Evolutionary conservation across 768 basidiomycete species (phyloP).

Genomic region (Leucosporidium scottii): DNA sequence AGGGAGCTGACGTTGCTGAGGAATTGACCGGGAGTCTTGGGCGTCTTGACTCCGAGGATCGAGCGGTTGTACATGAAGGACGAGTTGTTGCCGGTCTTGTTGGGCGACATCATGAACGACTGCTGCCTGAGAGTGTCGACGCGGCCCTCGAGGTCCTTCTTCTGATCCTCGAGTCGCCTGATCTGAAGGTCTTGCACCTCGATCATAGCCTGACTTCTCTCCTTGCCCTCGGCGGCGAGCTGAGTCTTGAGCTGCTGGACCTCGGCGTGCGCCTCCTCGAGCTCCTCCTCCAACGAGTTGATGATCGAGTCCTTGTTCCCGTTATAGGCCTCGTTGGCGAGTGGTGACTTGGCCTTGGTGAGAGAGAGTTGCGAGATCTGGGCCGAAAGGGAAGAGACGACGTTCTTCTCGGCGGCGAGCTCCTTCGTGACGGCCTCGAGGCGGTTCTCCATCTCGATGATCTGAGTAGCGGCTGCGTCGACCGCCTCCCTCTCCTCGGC

Average conservation of each 20-base stretch:
- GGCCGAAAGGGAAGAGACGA: slow-evolving; percentile 17
- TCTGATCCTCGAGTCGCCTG: slow-evolving; percentile 66
- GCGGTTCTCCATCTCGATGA: slow-evolving; percentile 24
- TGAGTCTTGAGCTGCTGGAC: slow-evolving; percentile 62
- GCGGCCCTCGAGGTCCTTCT: slow-evolving; percentile 65
- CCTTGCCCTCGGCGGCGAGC: slow-evolving; percentile 62
- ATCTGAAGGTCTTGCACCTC: slow-evolving; percentile 64
- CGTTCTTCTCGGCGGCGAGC: slow-evolving; percentile 18
- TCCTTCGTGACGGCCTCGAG: slow-evolving; percentile 11
- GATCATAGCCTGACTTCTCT: slow-evolving; percentile 41
- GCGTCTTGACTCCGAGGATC: slow-evolving; percentile 31
- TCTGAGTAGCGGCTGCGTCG: slow-evolving; percentile 26
- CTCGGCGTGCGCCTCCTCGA: slow-evolving; percentile 69
- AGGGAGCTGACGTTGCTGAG: slow-evolving; percentile 27
- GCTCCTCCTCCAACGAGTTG: slow-evolving; percentile 56
- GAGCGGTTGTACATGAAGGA: slow-evolving; percentile 20
- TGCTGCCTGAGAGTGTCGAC: slow-evolving; percentile 45
- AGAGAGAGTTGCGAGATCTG: slow-evolving; percentile 28
- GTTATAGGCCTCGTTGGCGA: slow-evolving; percentile 25
- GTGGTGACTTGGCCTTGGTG: slow-evolving; percentile 25
- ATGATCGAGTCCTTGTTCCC: slow-evolving; percentile 19
- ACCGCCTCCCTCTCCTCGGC: slow-evolving; percentile 29
- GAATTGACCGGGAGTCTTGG: slow-evolving; percentile 34
- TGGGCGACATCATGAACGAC: slow-evolving; percentile 6
- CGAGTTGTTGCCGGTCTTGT: slow-evolving; percentile 30